Base-by-base conservation (phyloP, 768 basidiomycete genomes). In the Leccinum uliginosum region DNA sequence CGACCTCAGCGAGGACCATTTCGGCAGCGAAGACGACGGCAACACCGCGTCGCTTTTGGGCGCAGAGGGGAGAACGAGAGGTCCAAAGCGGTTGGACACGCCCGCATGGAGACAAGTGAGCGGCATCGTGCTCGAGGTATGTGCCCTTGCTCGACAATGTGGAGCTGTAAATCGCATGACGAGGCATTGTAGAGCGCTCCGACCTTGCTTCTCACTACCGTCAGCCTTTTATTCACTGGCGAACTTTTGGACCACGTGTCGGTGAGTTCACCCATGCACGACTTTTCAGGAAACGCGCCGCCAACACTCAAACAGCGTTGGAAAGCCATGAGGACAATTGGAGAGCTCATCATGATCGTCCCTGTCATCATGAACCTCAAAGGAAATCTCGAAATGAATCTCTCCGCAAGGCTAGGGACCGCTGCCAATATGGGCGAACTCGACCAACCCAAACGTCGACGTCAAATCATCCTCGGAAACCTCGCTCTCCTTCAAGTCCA, bases 331-430 rank as follows among this genome's bases (percentile, higher is more conserved):
- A 78, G 79, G 49, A 81, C 89, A 43, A 85, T 98, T 49, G 89
- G 98, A 76, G 94, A 98, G 69, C 85, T 98, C 54, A 93, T 98
- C 63, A 93, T 98, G 79, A 91, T 98, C 53, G 86, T 98, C 4
- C 95, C 96, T 11, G 93, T 95, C 59, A 77, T 98, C 19, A 81
- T 93, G 61, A 98, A 98, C 64, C 83, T 99, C 55, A 98, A 97
- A 66, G 97, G 96, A n/a, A 93, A 99, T 67, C 82, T 98, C 35
- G 97, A 98, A 73, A 98, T 98, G 96, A 98, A 97, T 62, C 85
- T 99, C 7, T 95, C 94, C 4, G 93, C 97, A 1, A 83, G 96
- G 14, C 80, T 99, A n/a, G 89, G 91, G 1, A 99, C 97, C 0
- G 89, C 94, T 1, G 90, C 95, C 6, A 97, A 98, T 63, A 86